A percentile compares a stretch with the other conserved stretches of the same genome.
phyloP scores from a whole-genome alignment of 2,329 filamentous ascomycete species.

The Fusarium chlamydosporum region DNA sequence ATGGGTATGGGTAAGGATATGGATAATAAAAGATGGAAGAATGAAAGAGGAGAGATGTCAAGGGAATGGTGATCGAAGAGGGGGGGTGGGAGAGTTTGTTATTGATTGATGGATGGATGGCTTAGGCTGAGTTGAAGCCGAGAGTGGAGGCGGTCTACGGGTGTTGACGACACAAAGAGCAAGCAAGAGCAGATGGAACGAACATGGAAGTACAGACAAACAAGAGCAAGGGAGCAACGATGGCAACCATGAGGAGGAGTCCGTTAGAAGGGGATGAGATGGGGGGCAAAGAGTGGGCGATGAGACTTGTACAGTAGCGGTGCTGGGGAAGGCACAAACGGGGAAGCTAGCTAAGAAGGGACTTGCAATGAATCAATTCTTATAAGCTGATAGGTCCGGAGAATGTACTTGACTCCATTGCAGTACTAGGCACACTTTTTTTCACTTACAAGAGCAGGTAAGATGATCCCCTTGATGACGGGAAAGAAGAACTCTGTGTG shows the following conservation, averaged over 20 bases:
- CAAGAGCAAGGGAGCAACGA: conserved; percentile 45
- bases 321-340: conserved; percentile 43
- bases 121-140: conserved; percentile 40
- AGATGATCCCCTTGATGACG: conserved; percentile 31
- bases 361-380: conserved; percentile 47
- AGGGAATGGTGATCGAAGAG: conserved; percentile 34
- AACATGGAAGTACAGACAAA: conserved; percentile 1
- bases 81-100: conserved; percentile 45
- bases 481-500: conserved; percentile 25
- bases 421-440: conserved; percentile 10
- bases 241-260: conserved; percentile 31
- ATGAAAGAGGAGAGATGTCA: conserved; percentile 32
- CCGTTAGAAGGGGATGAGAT: conserved; percentile 37
- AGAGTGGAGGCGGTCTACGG: conserved; percentile 51
- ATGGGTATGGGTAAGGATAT: conserved; percentile 24
- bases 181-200: conserved; percentile 19
- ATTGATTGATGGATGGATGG: conserved; percentile 43
- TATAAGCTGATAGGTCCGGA: conserved; percentile 47
- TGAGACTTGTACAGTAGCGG: conserved; percentile 26
- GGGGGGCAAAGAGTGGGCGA: conserved; percentile 45
- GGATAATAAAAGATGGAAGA: conserved; percentile 1
- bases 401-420: conserved; percentile 32
- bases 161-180: conserved; percentile 45
- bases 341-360: conserved; percentile 43
- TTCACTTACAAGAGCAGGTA: conserved; percentile 35